Conservation (phyloP, 768 basidiomycete species). For the Boletus rubescentipes region DNA sequence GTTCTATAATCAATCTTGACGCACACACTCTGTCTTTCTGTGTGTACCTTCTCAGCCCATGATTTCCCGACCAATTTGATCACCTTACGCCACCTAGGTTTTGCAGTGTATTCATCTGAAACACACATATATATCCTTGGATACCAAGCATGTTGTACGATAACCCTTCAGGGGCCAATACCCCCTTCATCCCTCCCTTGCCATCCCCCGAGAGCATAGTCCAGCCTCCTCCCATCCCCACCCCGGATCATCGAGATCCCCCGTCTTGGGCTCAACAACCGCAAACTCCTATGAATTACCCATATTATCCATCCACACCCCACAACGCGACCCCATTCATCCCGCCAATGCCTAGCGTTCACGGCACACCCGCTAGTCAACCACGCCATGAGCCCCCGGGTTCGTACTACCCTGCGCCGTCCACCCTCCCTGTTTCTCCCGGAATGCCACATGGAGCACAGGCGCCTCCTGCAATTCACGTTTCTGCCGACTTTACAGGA, state of each 20-base stretch:
- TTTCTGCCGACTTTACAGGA: constrained; percentile 34
- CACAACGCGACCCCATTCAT: constrained; percentile 40
- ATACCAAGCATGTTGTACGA: constrained; percentile 29
- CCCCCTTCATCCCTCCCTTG: constrained; percentile 40
- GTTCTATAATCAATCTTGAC: constrained; percentile 7
- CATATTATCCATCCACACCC: constrained; percentile 39
- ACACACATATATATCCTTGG: constrained; percentile 23
- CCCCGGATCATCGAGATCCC: constrained; percentile 25
- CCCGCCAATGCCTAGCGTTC: constrained; percentile 31
- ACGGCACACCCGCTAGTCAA: constrained; percentile 25
- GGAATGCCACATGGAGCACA: constrained; percentile 5
- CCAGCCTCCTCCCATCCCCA: constrained; percentile 38
- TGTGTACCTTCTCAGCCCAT: constrained; percentile 10
- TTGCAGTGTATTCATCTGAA: constrained; percentile 24
- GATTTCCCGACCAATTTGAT: constrained; percentile 7
- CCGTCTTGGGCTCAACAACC: constrained; percentile 37
- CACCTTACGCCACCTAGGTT: constrained; percentile 13
- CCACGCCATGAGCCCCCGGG: constrained; percentile 27
- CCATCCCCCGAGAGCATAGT: constrained; percentile 34
- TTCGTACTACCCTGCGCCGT: constrained; percentile 33
- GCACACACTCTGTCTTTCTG: constrained; percentile 5
- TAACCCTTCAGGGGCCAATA: constrained; percentile 32
- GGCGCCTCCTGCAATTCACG: constrained; percentile 5
- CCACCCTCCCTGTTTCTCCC: constrained; percentile 27
- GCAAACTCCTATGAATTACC: constrained; percentile 36